These are phyloP conservation scores for Colletotrichum limetticola DNA, from an alignment of 2,329 filamentous ascomycete genomes.

Conservation along the genomic window DNA sequence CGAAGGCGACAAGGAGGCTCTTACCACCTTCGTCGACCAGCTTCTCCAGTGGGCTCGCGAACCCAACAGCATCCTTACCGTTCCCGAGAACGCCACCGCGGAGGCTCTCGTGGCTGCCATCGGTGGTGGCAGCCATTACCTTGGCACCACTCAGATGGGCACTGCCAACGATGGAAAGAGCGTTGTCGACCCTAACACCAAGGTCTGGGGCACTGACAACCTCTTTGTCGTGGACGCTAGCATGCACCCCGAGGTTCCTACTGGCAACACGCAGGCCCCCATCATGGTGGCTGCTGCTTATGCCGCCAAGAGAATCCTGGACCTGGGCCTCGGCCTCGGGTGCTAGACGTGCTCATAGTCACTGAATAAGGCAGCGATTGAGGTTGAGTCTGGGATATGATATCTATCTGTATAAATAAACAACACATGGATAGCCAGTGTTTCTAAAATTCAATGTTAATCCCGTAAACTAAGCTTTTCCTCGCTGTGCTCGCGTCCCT, in stretches of 20 bases:
- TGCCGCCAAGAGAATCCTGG: constrained; percentile 30
- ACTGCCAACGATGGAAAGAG: constrained; percentile 43
- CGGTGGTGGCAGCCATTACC: constrained; percentile 43
- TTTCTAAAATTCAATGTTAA: background rate
- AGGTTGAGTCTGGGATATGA: background rate
- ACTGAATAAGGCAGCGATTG: background rate
- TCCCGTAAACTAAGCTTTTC: too few relatives aligned
- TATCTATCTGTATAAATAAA: background rate
- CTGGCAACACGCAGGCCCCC: constrained; percentile 34
- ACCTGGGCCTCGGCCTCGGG: background rate
- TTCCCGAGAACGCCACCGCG: constrained; percentile 37
- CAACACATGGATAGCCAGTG: background rate
- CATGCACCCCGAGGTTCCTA: constrained; percentile 47
- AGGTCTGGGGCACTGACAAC: constrained; percentile 45
- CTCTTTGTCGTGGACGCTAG: constrained; percentile 44
- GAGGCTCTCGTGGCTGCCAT: constrained; percentile 39
- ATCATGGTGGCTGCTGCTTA: constrained; percentile 34
- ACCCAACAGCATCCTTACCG: constrained; percentile 37
- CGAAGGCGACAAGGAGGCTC: constrained; percentile 41
- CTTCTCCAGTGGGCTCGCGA: constrained; percentile 40
- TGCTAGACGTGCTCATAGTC: background rate
- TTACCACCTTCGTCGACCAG: constrained; percentile 41
- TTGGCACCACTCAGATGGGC: constrained; percentile 46
- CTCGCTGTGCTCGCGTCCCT: background rate
- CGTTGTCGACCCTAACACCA: constrained; percentile 46